Evolutionary conservation across 2,329 filamentous ascomycete genomes (phyloP), one percentile per base, ranked within the genome.

Genomic region (Chalaropsis ovoidea): DNA sequence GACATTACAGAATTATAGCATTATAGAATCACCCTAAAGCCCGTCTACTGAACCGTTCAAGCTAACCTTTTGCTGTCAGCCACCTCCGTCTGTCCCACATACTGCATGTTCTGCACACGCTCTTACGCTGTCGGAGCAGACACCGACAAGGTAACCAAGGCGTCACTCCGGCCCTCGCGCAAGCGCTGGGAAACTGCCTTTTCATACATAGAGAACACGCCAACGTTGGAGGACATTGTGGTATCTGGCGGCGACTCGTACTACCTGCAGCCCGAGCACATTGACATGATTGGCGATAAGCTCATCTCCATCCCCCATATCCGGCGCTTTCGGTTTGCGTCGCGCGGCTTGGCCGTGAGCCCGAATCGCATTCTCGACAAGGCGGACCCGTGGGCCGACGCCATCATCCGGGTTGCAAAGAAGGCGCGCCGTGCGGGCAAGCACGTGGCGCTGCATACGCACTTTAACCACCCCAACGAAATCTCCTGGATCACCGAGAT

Each of bases 211-310:
- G 78, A 79, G 69, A 73, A 72, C 56, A 80, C 74, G 15, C 77
- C 77, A 0, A 72, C 69, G 1, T 73, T 86, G 5, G 76, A 79
- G 42, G 84, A 86, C 70, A 80, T 86, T 43, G 83, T 86, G 0
- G 76, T 86, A 8, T 86, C 84, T 0, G 84, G 84, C 0, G 84
- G 84, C 10, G 84, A 87, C 72, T 76, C 81, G 0, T 87, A 81
- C 71, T 83, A 82, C 65, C 76, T 86, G 2, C 72, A 76, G 19
- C 79, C 81, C 0, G 74, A 82, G 0, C 76, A 84, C 24, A 75
- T 86, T 3, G 73, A 72, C 6, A 71, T 75, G 63, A 83, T 86
- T 65, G 83, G 82, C 11, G 75, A 82, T 52, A 77, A 78, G 3
- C 76, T 86, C 0, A 78, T 86, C 4, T 72, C 70, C 1, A 84